Percentiles rank a stretch among this genome's conserved stretches.
These are phyloP conservation scores for Apiospora rasikravindrae DNA, from an alignment of 2,329 filamentous ascomycete species.

Conservation along the genomic window DNA sequence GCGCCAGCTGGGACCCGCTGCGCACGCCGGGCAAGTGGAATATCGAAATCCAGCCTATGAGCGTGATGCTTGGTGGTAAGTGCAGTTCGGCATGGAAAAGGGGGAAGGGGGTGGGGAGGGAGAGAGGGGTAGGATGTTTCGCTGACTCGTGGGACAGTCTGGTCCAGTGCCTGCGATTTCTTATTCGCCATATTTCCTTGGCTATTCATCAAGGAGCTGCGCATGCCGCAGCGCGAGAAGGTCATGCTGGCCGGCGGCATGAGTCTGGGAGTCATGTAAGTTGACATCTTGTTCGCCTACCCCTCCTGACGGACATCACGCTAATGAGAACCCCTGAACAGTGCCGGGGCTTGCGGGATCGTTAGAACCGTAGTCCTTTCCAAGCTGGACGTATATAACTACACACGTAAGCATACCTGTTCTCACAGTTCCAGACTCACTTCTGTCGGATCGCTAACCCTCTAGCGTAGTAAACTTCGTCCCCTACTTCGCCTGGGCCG, in stretches of 20 bases:
- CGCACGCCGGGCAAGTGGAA: conserved; percentile 43
- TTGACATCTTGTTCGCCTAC: background rate
- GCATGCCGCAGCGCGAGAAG: conserved; percentile 36
- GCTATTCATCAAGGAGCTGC: conserved; percentile 35
- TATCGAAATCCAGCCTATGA: conserved; percentile 43
- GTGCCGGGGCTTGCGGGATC: conserved; percentile 43
- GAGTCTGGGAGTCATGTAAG: conserved; percentile 38
- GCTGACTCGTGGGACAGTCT: conserved; percentile 35
- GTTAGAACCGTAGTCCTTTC: conserved; percentile 35
- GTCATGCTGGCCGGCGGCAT: conserved; percentile 35
- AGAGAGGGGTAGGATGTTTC: conserved; percentile 24
- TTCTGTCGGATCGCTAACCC: too few relatives aligned
- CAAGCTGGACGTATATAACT: conserved; percentile 34
- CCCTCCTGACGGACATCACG: background rate
- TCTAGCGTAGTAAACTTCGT: conserved; percentile 39
- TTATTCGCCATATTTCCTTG: conserved; percentile 36
- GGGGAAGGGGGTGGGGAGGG: background rate
- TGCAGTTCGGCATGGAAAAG: background rate
- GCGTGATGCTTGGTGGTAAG: conserved; percentile 43
- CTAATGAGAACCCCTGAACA: conserved; percentile 21
- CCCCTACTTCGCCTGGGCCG: conserved; percentile 37
- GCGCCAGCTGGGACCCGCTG: conserved; percentile 43
- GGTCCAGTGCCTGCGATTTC: conserved; percentile 42
- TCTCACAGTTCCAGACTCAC: too few relatives aligned
- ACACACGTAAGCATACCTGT: conserved; percentile 30